Evolutionary conservation across 2,329 filamentous ascomycete genomes (phyloP).

Genomic region (Xylaria sp.): DNA sequence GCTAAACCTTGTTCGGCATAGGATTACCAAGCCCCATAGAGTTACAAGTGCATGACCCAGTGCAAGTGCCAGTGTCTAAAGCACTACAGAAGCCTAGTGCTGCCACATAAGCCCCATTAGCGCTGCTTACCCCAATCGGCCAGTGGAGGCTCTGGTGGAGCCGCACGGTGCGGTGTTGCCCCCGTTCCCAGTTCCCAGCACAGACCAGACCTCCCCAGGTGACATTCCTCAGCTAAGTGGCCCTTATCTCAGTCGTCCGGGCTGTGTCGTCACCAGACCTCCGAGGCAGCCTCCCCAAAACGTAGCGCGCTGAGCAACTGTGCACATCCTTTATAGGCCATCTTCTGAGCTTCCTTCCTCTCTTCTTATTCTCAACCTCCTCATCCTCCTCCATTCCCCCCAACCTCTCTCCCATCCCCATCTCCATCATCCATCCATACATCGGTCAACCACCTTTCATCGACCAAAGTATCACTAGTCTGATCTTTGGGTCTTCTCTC

Average conservation of each 20-base stretch:
- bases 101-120: constrained; percentile 1
- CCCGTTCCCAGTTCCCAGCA: constrained; percentile 24
- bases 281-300: constrained; percentile 1
- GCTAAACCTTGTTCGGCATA: constrained; percentile 26
- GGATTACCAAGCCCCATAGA: constrained; percentile 3
- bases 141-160: constrained; percentile 32
- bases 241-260: constrained; percentile 9
- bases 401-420: constrained; percentile 30
- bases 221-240: constrained; percentile 6
- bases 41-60: not conserved
- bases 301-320: not conserved
- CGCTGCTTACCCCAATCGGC: constrained; percentile 36
- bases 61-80: not conserved
- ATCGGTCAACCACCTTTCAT: constrained; percentile 41
- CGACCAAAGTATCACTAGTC: constrained; percentile 43
- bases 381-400: constrained; percentile 11
- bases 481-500: constrained; percentile 41
- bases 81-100: not conserved
- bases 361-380: constrained; percentile 45
- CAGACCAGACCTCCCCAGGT: not conserved
- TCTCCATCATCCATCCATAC: constrained; percentile 46
- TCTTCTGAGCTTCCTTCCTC: constrained; percentile 28
- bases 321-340: constrained; percentile 4
- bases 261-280: constrained; percentile 16
- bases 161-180: constrained; percentile 28